Conservation (phyloP, 208 protist species). For the Leishmania martiniquensis region DNA sequence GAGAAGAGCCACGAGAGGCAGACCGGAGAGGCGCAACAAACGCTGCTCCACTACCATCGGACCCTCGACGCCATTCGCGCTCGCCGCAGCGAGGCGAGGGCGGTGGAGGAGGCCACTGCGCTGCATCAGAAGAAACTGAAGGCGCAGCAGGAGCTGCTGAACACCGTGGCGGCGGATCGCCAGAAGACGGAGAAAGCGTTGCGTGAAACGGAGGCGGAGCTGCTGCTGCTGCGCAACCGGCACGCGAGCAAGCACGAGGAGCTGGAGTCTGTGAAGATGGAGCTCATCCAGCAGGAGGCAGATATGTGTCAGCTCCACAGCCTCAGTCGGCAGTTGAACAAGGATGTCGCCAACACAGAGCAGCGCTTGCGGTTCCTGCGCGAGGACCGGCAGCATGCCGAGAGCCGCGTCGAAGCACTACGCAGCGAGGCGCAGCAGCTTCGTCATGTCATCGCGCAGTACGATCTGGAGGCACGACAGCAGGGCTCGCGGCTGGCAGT, state of each 20-base stretch:
- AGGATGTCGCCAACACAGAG: conserved; percentile 85
- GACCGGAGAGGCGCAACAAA: conserved; percentile 68
- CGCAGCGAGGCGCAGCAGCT: conserved; percentile 92
- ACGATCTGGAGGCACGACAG: conserved; percentile 88
- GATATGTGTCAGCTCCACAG: conserved; percentile 85
- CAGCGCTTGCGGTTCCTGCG: conserved; percentile 70
- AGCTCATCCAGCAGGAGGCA: conserved; percentile 96
- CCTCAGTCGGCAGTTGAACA: conserved; percentile 74
- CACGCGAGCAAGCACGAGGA: conserved; percentile 96
- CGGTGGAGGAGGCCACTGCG: conserved; percentile 91
- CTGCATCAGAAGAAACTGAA: conserved; percentile 95
- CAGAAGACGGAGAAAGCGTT: conserved; percentile 97
- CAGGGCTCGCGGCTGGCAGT: conserved; percentile 93
- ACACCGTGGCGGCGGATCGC: conserved; percentile 95
- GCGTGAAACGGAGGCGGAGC: conserved; percentile 96
- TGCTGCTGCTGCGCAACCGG: conserved; percentile 93
- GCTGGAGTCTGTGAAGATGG: conserved; percentile 92
- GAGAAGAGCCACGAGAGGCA: conserved; percentile 92
- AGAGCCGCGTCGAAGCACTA: conserved; percentile 60
- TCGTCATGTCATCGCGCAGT: conserved; percentile 94
- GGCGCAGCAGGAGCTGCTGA: conserved; percentile 96
- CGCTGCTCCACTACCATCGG: conserved; percentile 87
- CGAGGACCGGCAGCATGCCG: conserved; percentile 63
- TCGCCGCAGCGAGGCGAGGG: conserved; percentile 70
- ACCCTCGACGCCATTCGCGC: conserved; percentile 94